These are phyloP conservation scores for Syzygium jambos DNA, from an alignment of 345 rosid genomes.

Conservation along the genomic window DNA sequence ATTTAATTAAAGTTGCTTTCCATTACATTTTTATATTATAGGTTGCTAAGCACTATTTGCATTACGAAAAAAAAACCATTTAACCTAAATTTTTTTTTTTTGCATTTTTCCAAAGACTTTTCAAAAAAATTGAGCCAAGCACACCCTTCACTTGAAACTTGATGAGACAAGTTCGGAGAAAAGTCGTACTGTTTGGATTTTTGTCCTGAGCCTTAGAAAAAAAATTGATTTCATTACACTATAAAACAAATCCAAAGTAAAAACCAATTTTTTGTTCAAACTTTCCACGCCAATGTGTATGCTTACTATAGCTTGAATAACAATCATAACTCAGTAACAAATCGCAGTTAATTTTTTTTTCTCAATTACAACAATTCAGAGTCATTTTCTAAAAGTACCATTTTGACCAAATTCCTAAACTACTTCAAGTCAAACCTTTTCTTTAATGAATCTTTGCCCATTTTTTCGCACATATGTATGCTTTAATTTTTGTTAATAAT, in stretches of 20 bases:
- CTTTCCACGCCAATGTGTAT: neutral
- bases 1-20: neutral
- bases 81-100: neutral
- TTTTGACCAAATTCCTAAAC: neutral
- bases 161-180: neutral
- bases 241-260: neutral
- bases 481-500: neutral
- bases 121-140: neutral
- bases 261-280: neutral
- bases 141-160: neutral
- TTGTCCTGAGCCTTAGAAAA: neutral
- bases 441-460: neutral
- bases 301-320: neutral
- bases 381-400: neutral
- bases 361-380: neutral
- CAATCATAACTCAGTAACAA: neutral
- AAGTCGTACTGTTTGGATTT: neutral
- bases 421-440: neutral
- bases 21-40: neutral
- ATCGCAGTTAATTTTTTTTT: neutral
- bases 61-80: accelerated
- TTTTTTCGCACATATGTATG: neutral
- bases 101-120: neutral
- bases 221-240: neutral
- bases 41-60: neutral